A percentile compares a stretch with the other conserved stretches of the same genome.
phyloP scores from a whole-genome alignment of 257 asterid species.

The Petrea volubilis region DNA sequence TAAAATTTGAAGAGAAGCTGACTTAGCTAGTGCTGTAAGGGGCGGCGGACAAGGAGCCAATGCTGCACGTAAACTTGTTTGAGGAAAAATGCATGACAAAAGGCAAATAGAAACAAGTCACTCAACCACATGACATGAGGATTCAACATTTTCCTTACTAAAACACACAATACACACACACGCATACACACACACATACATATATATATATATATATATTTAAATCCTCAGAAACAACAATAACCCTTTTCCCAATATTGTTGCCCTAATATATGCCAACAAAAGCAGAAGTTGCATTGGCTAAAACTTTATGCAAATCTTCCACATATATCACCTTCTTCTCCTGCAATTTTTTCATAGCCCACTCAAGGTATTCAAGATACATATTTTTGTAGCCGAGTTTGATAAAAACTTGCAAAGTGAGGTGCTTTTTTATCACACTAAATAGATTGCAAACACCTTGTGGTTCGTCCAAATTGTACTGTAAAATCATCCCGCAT shows the following conservation, averaged over 20 bases:
- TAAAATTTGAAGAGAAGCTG: too few relatives aligned
- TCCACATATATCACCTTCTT: not conserved
- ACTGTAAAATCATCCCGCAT: slow-evolving; percentile 27
- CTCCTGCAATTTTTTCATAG: not conserved
- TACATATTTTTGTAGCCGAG: not conserved
- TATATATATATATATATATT: too few relatives aligned
- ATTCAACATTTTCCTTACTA: too few relatives aligned
- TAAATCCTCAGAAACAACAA: too few relatives aligned
- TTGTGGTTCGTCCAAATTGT: slow-evolving; percentile 2
- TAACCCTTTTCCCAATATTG: slow-evolving; percentile 1
- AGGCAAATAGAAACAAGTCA: too few relatives aligned
- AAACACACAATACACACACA: too few relatives aligned
- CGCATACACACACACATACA: too few relatives aligned
- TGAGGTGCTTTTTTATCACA: not conserved
- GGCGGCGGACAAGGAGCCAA: too few relatives aligned
- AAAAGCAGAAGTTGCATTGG: slow-evolving; percentile 2
- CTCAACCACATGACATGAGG: too few relatives aligned
- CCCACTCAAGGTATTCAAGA: slow-evolving; percentile 1
- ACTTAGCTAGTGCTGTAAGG: too few relatives aligned
- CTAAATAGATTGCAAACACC: slow-evolving; percentile 2
- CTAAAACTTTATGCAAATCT: not conserved
- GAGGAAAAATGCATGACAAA: too few relatives aligned
- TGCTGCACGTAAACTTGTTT: too few relatives aligned
- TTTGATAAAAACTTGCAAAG: slow-evolving; percentile 14
- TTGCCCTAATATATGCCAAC: not conserved